A percentile compares a stretch with the other conserved stretches of the same genome.
Evolutionary conservation across 75 land plant genomes (phyloP).

Genomic region (Larix kaempferi): DNA sequence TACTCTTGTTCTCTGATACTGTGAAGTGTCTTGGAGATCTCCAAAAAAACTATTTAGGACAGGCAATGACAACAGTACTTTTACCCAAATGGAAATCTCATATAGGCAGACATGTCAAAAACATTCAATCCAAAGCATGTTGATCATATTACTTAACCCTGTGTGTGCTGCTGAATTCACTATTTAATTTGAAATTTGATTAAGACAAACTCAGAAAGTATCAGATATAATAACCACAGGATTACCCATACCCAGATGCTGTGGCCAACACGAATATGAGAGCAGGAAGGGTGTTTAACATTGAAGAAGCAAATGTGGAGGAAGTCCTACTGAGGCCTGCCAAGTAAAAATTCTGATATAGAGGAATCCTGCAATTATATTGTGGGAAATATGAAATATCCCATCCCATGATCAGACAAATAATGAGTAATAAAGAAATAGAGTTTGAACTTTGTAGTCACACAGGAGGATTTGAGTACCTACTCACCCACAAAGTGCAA

Average conservation of each 20-base stretch:
- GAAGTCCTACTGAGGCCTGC: slow-evolving; percentile 19
- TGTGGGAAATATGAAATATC: neutral
- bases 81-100: no score
- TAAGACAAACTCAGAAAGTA: neutral
- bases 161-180: no score
- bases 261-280: slow-evolving; percentile 36
- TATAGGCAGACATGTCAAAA: no score
- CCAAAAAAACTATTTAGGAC: neutral
- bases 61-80: no score
- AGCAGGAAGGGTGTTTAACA: slow-evolving; percentile 11
- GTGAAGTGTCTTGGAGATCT: neutral
- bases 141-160: neutral
- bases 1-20: neutral
- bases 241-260: slow-evolving; percentile 20
- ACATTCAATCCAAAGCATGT: neutral
- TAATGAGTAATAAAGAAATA: no score
- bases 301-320: no score
- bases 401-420: neutral
- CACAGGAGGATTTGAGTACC: neutral
- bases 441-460: no score
- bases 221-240: no score
- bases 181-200: neutral
- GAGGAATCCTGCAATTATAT: slow-evolving; percentile 10
- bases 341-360: slow-evolving; percentile 13
- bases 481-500: neutral